Base-by-base conservation (phyloP, 2,329 filamentous ascomycete genomes). In the Bipolaris cookei region DNA sequence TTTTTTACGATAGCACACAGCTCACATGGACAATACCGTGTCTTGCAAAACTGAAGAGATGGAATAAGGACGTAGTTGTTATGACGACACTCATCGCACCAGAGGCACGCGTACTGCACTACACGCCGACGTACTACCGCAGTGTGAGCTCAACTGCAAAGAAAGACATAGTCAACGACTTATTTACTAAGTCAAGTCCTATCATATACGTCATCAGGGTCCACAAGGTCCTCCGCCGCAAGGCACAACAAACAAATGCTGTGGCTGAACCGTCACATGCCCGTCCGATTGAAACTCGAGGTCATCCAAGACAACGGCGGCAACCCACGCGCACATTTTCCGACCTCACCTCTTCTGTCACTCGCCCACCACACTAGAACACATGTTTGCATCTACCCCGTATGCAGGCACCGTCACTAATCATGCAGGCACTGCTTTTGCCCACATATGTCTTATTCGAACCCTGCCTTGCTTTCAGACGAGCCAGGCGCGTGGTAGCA, bases 221-320 rank as follows among this genome's bases (percentile, higher is more conserved):
- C 8, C 38, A 37, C 18, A 46, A 37, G 44, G 3, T 34, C 41
- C 10, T 51, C 25, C 39, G 35, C 45, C 18, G 43, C 21, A 42
- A 46, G 43, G 46, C 23, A 16, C 46, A 30, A 16, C 39, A 43
- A 57, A 51, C 34, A 43, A 35, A 50, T 43, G 45, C 46, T 28
- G 45, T 38, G 44, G 34, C 39, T 23, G n/a, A 38, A 21, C 6
- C 30, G 57, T 70, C 70, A 72, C 67, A 68, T 70, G 69, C 59
- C 48, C 47, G 14, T 47, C 32, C 21, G 42, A 25, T 53, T 59
- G 62, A 61, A 51, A 58, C 60, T 61, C 48, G 49, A 61, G 64
- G 69, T 73, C 70, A 72, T 69, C 62, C 63, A 72, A 72, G 69
- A 73, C 70, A 72, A 56, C 23, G 44, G 58, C 59, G 57, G 23